A percentile compares a stretch with the other conserved stretches of the same genome.
Evolutionary conservation across 2,329 filamentous ascomycete genomes (phyloP).

Genomic region (Fusarium sulawesiense): DNA sequence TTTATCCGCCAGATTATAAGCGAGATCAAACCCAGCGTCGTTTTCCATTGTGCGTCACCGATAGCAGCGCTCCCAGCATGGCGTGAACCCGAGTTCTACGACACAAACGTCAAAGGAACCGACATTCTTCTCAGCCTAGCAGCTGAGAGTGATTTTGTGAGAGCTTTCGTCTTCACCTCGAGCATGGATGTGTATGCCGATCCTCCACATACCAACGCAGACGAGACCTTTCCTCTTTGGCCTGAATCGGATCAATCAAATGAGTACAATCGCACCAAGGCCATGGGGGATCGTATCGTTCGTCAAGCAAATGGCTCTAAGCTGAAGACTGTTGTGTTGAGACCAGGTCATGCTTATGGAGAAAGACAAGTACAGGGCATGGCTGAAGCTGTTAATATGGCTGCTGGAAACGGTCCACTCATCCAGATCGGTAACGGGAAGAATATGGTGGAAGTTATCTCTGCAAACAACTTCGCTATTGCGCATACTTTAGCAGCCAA

Average conservation of each 20-base stretch:
- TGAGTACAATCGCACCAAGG: slow-evolving; percentile 50
- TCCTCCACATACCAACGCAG: slow-evolving; percentile 38
- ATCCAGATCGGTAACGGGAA: slow-evolving; percentile 43
- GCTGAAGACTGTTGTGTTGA: slow-evolving; percentile 45
- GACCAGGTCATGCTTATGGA: slow-evolving; percentile 50
- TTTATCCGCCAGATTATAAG: slow-evolving; percentile 31
- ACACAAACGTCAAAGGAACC: slow-evolving; percentile 51
- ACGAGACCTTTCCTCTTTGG: slow-evolving; percentile 44
- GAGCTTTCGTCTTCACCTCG: slow-evolving; percentile 50
- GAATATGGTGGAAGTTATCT: slow-evolving; percentile 47
- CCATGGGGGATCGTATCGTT: slow-evolving; percentile 48
- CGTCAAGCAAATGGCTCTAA: slow-evolving; percentile 43
- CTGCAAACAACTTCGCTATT: slow-evolving; percentile 43
- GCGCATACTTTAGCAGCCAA: slow-evolving; percentile 47
- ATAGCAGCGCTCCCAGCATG: slow-evolving; percentile 37
- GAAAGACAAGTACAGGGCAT: slow-evolving; percentile 48
- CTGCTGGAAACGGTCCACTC: slow-evolving; percentile 51
- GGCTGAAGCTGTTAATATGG: slow-evolving; percentile 48
- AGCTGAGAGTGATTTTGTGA: slow-evolving; percentile 25
- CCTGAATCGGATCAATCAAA: slow-evolving; percentile 36
- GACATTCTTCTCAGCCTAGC: slow-evolving; percentile 43
- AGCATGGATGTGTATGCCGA: slow-evolving; percentile 46
- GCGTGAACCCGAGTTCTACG: slow-evolving; percentile 34
- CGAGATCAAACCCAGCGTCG: slow-evolving; percentile 42
- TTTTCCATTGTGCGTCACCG: slow-evolving; percentile 51